Evolutionary conservation across 805 yeast species (phyloP).

Genomic region (Sporopachydermia quercuum): DNA sequence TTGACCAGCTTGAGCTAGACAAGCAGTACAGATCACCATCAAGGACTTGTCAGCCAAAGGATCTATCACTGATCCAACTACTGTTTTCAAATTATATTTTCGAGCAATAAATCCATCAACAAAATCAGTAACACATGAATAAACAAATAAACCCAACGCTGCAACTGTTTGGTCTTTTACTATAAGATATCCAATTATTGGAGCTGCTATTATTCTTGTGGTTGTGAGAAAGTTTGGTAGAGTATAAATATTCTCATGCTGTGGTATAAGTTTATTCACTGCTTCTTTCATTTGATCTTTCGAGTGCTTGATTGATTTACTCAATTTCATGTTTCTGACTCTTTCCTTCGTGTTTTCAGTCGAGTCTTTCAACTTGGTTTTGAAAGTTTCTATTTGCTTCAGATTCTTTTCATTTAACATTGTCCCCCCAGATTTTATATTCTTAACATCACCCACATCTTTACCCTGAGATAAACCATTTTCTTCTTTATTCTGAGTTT

Average conservation of each 20-base stretch:
- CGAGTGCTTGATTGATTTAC: constrained; percentile 8
- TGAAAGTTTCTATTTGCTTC: too few relatives aligned
- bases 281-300: constrained; percentile 18
- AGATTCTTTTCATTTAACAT: too few relatives aligned
- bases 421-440: too few relatives aligned
- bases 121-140: constrained; percentile 83
- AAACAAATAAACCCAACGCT: constrained; percentile 63
- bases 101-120: constrained; percentile 90
- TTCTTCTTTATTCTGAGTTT: too few relatives aligned
- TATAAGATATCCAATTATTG: constrained; percentile 69
- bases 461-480: too few relatives aligned
- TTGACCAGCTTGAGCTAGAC: constrained; percentile 49
- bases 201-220: constrained; percentile 70
- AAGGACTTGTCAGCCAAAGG: constrained; percentile 90
- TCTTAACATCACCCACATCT: too few relatives aligned
- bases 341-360: too few relatives aligned
- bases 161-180: constrained; percentile 43
- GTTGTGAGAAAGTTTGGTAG: constrained; percentile 78
- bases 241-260: constrained; percentile 55
- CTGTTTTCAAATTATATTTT: constrained; percentile 55
- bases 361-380: too few relatives aligned
- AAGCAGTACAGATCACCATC: constrained; percentile 73
- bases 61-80: constrained; percentile 81
- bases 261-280: constrained; percentile 17
- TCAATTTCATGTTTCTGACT: not conserved